Conservation (phyloP, 768 basidiomycete genomes). For the Mycena galericulata region DNA sequence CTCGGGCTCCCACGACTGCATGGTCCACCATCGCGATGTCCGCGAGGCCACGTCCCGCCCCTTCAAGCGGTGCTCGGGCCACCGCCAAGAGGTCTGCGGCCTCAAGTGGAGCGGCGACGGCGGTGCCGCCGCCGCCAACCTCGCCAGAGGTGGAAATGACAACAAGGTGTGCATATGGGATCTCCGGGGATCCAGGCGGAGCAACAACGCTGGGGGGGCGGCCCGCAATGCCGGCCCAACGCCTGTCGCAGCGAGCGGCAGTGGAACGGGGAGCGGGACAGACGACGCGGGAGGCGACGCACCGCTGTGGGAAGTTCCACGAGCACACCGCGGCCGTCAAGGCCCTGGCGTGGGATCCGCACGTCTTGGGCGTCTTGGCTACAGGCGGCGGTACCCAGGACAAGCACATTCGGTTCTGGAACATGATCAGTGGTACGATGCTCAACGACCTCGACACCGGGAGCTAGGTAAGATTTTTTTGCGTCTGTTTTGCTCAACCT, state of each 20-base stretch:
- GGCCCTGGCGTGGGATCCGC: constrained; percentile 98
- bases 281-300: constrained; percentile 59
- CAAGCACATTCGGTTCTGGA: no score
- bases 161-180: constrained; percentile 98
- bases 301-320: constrained; percentile 94
- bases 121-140: constrained; percentile 58
- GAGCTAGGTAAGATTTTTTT: constrained; percentile 82
- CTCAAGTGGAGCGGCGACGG: constrained; percentile 85
- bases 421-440: no score
- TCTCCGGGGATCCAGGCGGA: no score
- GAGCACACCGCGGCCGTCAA: constrained; percentile 98
- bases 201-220: constrained; percentile 43
- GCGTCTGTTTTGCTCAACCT: constrained; percentile 24
- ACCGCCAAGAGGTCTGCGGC: constrained; percentile 95
- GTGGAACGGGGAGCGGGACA: constrained; percentile 39
- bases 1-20: constrained; percentile 91
- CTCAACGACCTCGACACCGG: constrained; percentile 98
- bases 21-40: constrained; percentile 93
- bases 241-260: constrained; percentile 39
- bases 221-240: constrained; percentile 38
- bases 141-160: constrained; percentile 97
- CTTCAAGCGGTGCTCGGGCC: no score
- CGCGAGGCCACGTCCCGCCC: constrained; percentile 75
- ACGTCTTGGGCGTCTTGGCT: constrained; percentile 89
- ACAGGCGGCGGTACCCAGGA: no score